Percentiles rank a stretch among this genome's conserved stretches.
Evolutionary conservation across 257 asterid species (phyloP).

Genomic region (Cordia subcordata): DNA sequence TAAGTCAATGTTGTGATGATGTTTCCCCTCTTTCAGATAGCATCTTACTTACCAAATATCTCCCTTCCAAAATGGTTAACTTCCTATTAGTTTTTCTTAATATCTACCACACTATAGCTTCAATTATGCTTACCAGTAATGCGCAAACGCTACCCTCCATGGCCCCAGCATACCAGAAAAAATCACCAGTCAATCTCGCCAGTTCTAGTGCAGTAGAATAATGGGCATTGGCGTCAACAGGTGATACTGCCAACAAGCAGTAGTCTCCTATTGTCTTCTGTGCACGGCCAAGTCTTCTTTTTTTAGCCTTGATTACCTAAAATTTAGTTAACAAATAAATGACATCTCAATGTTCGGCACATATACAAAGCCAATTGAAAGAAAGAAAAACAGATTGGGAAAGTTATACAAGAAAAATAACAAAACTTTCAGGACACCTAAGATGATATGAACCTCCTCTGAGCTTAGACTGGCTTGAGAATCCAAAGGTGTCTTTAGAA

Average conservation of each 20-base stretch:
- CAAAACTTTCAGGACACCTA: slow-evolving; percentile 63
- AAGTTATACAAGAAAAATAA: slow-evolving; percentile 16
- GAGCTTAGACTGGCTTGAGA: slow-evolving; percentile 99
- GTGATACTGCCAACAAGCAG: slow-evolving; percentile 94
- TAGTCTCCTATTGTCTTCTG: slow-evolving; percentile 98
- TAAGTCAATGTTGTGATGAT: too few relatives aligned
- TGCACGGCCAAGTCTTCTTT: slow-evolving; percentile 92
- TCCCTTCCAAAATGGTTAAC: too few relatives aligned
- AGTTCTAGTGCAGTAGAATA: slow-evolving; percentile 85
- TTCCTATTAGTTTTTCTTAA: too few relatives aligned
- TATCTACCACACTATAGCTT: not conserved
- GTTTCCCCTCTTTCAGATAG: too few relatives aligned
- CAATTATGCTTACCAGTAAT: slow-evolving; percentile 61
- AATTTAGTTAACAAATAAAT: slow-evolving; percentile 16
- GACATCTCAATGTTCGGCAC: not conserved
- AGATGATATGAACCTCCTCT: slow-evolving; percentile 88
- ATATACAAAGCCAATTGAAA: slow-evolving; percentile 4
- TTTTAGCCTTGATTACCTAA: slow-evolving; percentile 97
- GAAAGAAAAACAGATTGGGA: slow-evolving; percentile 14
- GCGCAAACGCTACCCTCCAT: slow-evolving; percentile 99
- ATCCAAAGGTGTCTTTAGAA: slow-evolving; percentile 95
- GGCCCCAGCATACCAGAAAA: slow-evolving; percentile 98
- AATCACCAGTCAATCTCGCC: slow-evolving; percentile 91
- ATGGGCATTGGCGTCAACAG: slow-evolving; percentile 99
- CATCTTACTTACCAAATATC: too few relatives aligned